A percentile compares a stretch with the other conserved stretches of the same genome.
These are phyloP conservation scores for Glycine soja DNA, from an alignment of 306 rosid species.

Conservation along the genomic window DNA sequence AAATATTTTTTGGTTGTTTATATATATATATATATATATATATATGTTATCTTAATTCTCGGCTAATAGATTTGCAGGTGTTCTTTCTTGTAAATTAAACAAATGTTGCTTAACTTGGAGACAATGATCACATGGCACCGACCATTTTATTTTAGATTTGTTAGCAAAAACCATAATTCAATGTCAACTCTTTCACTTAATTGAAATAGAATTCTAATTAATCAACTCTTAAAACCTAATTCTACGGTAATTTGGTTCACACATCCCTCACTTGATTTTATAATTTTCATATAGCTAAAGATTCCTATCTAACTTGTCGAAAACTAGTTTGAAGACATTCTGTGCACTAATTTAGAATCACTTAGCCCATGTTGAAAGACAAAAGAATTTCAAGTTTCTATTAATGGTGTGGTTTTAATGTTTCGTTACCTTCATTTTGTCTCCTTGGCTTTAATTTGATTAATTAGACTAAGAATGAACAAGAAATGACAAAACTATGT, in stretches of 20 bases:
- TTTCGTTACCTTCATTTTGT: slow-evolving; percentile 4
- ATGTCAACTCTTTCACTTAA: neutral
- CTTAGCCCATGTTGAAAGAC: neutral
- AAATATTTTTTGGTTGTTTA: neutral
- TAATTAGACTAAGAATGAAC: neutral
- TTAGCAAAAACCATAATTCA: neutral
- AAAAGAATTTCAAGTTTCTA: neutral
- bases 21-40: too few relatives aligned
- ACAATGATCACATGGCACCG: neutral
- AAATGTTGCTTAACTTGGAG: neutral
- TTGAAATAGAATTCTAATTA: neutral
- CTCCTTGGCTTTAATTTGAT: too few relatives aligned
- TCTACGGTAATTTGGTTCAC: neutral
- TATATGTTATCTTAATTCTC: neutral
- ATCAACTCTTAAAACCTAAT: neutral
- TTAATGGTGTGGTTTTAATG: neutral
- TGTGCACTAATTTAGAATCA: neutral
- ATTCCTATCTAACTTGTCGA: neutral
- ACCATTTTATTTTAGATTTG: neutral
- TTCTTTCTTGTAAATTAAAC: neutral
- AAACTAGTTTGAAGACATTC: slow-evolving; percentile 24
- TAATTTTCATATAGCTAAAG: neutral
- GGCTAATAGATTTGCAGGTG: neutral
- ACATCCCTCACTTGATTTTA: neutral
- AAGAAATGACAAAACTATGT: slow-evolving; percentile 28